Evolutionary conservation across 495 filamentous ascomycete species (phyloP).

Genomic region (Astrothelium subdiscretum): DNA sequence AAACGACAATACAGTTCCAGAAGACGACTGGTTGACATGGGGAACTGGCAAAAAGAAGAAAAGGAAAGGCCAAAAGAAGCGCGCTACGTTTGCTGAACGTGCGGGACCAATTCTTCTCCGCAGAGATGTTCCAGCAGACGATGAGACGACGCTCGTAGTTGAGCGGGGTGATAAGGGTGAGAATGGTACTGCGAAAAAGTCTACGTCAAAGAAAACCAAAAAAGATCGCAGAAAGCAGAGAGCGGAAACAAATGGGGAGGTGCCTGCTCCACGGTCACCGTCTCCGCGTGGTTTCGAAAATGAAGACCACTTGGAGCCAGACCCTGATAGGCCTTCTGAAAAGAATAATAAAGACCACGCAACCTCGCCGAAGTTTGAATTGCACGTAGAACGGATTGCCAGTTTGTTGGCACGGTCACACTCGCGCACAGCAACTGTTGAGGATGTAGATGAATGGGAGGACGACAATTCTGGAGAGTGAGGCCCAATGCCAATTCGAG

Average conservation of each 20-base stretch:
- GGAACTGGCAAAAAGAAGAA: neutral
- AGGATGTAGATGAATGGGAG: neutral
- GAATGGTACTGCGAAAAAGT: neutral
- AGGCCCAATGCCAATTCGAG: too few relatives aligned
- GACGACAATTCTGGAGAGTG: too few relatives aligned
- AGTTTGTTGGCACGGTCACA: neutral
- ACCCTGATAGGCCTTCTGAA: neutral
- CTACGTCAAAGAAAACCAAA: neutral
- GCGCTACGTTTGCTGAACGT: neutral
- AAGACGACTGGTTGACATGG: neutral
- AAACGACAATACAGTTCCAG: neutral
- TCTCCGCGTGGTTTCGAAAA: neutral
- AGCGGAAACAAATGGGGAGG: neutral
- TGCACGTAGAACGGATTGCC: neutral
- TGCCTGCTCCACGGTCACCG: neutral
- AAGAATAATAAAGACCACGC: neutral
- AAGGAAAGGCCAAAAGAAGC: neutral
- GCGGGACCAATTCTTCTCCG: neutral
- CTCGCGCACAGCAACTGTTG: neutral
- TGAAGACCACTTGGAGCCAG: neutral
- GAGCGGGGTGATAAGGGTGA: neutral
- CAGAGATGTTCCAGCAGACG: neutral
- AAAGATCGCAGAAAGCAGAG: neutral
- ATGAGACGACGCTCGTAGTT: neutral
- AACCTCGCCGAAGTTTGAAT: too few relatives aligned